Conservation (phyloP, 2,329 filamentous ascomycete species). For the Magnaporthiopsis rhizophila region DNA sequence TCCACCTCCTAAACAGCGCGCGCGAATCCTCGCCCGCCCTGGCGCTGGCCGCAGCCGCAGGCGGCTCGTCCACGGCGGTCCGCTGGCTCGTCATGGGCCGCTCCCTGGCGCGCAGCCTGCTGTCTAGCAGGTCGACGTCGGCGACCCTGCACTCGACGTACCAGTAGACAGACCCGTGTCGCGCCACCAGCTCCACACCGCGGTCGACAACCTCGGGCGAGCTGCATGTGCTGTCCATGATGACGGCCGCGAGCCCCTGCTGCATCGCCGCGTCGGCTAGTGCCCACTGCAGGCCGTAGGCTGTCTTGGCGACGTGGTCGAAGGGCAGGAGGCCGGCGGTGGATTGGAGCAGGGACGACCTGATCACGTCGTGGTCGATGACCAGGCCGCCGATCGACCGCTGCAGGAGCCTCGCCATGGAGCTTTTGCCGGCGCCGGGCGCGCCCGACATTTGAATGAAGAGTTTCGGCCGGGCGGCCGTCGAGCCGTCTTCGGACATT, state of each 20-base stretch:
- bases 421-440: slow-evolving; percentile 31
- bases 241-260: slow-evolving; percentile 23
- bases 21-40: slow-evolving; percentile 11
- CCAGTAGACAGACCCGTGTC: slow-evolving; percentile 15
- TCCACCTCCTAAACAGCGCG: slow-evolving; percentile 21
- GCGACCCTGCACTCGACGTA: slow-evolving; percentile 25
- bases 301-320: slow-evolving; percentile 20
- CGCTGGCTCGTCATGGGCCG: slow-evolving; percentile 23
- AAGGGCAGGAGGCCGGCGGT: slow-evolving; percentile 17
- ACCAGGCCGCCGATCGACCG: slow-evolving; percentile 21
- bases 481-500: no score
- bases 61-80: slow-evolving; percentile 18
- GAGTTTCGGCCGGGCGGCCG: slow-evolving; percentile 8
- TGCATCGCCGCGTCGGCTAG: slow-evolving; percentile 25
- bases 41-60: slow-evolving; percentile 12
- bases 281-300: slow-evolving; percentile 27
- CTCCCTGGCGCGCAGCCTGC: slow-evolving; percentile 17
- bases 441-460: slow-evolving; percentile 29
- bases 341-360: slow-evolving; percentile 23
- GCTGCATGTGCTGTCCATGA: slow-evolving; percentile 31
- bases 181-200: slow-evolving; percentile 20
- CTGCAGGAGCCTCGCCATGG: slow-evolving; percentile 21
- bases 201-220: slow-evolving; percentile 22
- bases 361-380: slow-evolving; percentile 29
- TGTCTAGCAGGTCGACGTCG: slow-evolving; percentile 22